Percentiles rank a stretch among this genome's conserved stretches.
Conservation (phyloP, 495 filamentous ascomycete species). For the Penicillium coffeae region DNA sequence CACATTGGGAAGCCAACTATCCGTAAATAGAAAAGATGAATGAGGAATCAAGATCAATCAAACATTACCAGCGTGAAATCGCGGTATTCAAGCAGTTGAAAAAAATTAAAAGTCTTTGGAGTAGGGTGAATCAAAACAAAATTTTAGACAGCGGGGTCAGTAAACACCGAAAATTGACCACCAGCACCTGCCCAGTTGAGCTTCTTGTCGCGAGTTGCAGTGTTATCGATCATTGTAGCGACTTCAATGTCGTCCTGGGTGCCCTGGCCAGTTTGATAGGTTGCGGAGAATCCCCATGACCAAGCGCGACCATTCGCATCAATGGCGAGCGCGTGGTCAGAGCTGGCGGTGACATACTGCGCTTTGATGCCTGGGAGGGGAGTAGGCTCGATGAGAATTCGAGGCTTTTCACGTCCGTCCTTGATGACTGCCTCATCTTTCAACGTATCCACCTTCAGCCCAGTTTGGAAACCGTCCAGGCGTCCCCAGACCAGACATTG, state of each 20-base stretch:
- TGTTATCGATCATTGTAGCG: slow-evolving; percentile 57
- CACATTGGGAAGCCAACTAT: slow-evolving; percentile 7
- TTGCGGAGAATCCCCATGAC: slow-evolving; percentile 60
- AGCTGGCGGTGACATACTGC: slow-evolving; percentile 43
- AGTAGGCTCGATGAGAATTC: slow-evolving; percentile 55
- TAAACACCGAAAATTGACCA: slow-evolving; percentile 57
- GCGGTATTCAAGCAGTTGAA: not conserved
- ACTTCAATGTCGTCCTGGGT: slow-evolving; percentile 54
- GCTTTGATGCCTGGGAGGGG: slow-evolving; percentile 45
- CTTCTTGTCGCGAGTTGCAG: slow-evolving; percentile 51
- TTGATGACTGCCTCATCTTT: slow-evolving; percentile 47
- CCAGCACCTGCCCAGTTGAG: slow-evolving; percentile 58
- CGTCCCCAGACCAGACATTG: slow-evolving; percentile 59
- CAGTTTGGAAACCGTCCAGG: slow-evolving; percentile 55
- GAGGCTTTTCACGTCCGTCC: slow-evolving; percentile 44
- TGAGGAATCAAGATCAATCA: not conserved
- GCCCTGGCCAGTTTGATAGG: slow-evolving; percentile 61
- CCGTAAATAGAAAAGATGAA: slow-evolving; percentile 1
- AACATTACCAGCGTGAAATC: not conserved
- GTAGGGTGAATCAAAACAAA: too few relatives aligned
- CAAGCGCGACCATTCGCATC: slow-evolving; percentile 55
- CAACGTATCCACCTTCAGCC: slow-evolving; percentile 49
- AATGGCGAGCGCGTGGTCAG: slow-evolving; percentile 58
- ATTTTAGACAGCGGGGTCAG: slow-evolving; percentile 20
- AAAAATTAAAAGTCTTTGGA: not conserved